Base-by-base conservation (phyloP, 768 basidiomycete species). In the Calocera viscosa region DNA sequence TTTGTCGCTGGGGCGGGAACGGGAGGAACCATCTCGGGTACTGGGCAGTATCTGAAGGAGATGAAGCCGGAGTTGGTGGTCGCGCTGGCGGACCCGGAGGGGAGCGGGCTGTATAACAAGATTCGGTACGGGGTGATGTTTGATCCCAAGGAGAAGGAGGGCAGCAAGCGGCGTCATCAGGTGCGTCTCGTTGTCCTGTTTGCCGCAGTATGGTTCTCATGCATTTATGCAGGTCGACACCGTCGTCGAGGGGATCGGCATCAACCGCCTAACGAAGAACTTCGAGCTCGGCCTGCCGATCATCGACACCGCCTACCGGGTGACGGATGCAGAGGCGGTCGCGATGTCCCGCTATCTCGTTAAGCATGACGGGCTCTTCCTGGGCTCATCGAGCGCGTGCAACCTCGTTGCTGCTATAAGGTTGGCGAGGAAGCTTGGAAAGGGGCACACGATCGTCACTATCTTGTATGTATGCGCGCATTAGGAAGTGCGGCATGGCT, bases 1-100 rank as follows among this genome's bases (percentile, higher is more conserved):
- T 97, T 97, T 72, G 87, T 98, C 43, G 84, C 87, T 32, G 95
- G 95, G 1, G 93, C 95, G 66, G 93, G 93, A n/a, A 97, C 95
- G 1, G 95, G 96, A 3, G 96, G 96, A 14, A 98, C 95, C 1
- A 84, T 99, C 64, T 88, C 93, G 1, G 95, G 95, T 0, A 83
- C 81, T 2, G 94, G 91, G 0, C 82, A 78, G 64, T 95, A 82
- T 72, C 78, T 99, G 65, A 95, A 94, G 77, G 83, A 83, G 12
- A 83, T 85, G 80, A 80, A 89, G 60, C 80, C 84, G 26, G 78
- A 82, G 67, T 71, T 94, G 49, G 72, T 83, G 14, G 82, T 98
- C 12, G 86, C 86, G 3, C 80, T 99, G 64, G 82, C 90, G 12
- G 96, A 99, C 76, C 94, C 94, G 0, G 88, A 94, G 72, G 95